Evolutionary conservation across 208 protist species (phyloP), one percentile per base, ranked within the genome.

Genomic region (Wallacemonas collosoma): DNA sequence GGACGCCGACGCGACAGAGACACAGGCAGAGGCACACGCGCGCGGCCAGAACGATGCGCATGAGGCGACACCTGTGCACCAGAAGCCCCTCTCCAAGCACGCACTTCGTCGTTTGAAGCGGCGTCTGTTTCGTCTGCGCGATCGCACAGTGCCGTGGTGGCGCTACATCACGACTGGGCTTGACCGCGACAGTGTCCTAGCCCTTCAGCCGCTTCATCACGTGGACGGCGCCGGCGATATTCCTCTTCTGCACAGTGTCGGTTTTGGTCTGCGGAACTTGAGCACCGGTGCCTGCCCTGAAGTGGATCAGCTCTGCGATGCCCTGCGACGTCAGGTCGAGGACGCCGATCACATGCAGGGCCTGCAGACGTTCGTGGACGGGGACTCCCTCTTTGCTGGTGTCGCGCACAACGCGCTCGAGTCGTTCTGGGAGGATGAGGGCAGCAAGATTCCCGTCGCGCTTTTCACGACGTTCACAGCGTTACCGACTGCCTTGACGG

Each of bases 131-230:
- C 66, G 70, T 41, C 48, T 77, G 51, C 55, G 68, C 6, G 88
- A 94, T 73, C 64, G 50, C 35, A 72, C 80, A 5, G 79, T 90
- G 12, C 87, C 88, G 44, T 95, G 91, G 89, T 94, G 88, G 87
- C 84, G 79, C 60, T 95, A 94, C 78, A 90, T 95, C 63, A 77
- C 77, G 9, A 89, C 85, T n/a, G 91, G 91, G 8, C 77, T 95
- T 2, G 62, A 71, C 12, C 50, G 61, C 2, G 75, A 86, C 68
- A 79, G 76, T 47, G 57, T 93, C 36, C 82, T 80, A 47, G 78
- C 81, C 0, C 64, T 95, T 12, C 82, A 73, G 43, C 88, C 90
- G 26, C 72, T 88, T 5, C 87, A 91, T 57, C 67, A 80, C 56
- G 45, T 76, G 6, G 82, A 79, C 57, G 62, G 77, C 2, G 68